These are phyloP conservation scores for Arthrobotrys megalospora DNA, from an alignment of 2,329 filamentous ascomycete species.

Conservation along the genomic window DNA sequence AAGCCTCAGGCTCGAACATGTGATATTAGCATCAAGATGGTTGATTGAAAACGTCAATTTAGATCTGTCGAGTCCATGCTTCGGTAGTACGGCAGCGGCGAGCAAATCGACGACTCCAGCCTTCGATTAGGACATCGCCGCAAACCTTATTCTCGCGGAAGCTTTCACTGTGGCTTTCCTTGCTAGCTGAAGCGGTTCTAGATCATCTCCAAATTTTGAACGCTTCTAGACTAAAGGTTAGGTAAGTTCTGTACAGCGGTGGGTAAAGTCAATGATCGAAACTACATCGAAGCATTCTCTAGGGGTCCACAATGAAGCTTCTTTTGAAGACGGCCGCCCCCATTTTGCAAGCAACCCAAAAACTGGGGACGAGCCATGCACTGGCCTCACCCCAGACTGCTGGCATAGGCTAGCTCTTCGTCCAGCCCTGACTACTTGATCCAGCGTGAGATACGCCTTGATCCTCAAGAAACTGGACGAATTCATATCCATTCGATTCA, in stretches of 20 bases:
- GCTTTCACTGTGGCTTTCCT: conserved; percentile 14
- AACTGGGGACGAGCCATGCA: too few relatives aligned
- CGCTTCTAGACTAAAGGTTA: conserved; percentile 1
- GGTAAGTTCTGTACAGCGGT: neutral
- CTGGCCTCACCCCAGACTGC: too few relatives aligned
- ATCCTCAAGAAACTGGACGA: too few relatives aligned
- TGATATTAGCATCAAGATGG: conserved; percentile 37
- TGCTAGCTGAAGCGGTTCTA: neutral
- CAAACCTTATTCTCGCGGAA: conserved; percentile 25
- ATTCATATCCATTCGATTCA: too few relatives aligned
- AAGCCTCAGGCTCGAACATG: conserved; percentile 31
- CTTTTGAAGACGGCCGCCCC: conserved; percentile 4
- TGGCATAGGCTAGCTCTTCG: neutral
- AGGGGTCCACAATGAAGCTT: conserved; percentile 12
- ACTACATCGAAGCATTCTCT: conserved; percentile 6
- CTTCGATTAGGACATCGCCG: conserved; percentile 7
- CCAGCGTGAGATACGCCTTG: neutral
- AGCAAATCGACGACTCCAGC: conserved; percentile 1
- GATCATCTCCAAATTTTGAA: neutral
- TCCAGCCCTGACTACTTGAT: neutral
- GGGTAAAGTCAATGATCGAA: neutral
- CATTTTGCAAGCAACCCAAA: neutral
- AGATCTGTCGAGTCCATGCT: neutral
- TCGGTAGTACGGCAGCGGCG: neutral
- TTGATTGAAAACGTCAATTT: conserved; percentile 23